Base-by-base conservation (phyloP, 225 moss, liverwort and hornwort genomes). In the Thuidium tamariscinum region DNA sequence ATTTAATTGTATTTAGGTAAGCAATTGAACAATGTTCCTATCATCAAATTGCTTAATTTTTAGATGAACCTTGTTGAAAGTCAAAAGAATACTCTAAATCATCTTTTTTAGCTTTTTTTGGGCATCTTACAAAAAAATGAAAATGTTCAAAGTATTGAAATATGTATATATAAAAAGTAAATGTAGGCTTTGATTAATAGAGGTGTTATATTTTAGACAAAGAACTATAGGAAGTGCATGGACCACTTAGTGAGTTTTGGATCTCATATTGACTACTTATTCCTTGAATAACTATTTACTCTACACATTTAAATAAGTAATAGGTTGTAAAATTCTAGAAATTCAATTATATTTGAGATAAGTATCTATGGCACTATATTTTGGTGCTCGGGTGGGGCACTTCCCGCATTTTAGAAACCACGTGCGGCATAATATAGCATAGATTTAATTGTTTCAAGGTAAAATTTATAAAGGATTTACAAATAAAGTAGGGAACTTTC, bases 91-190 rank as follows among this genome's bases (percentile, higher is more conserved):
- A 13, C 20, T 74, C 4, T 34, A 13, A 1, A 51, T 19, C 22
- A 5, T 13, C 2, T 22, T 51, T 0, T 72, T 10, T 1, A 46
- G 0, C 1, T 46, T 46, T 72, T 17, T 44, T 46, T 44, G 2
- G 8, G 13, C 8, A 20, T 3, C 3, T 20, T 20, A 5, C 10
- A 11, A 32, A 12, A 13, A 19, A 7, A 2, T 74, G 21, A 1
- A 16, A 21, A 34, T 49, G 49, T 32, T 21, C 34, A 74, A 32
- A 34, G 7, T 49, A 3, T 18, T 44, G 16, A 16, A 27, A 6
- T 29, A 29, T 0, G 6, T 29, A 3, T 17, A 29, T 1, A 3
- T 1, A 6, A 9, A 11, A 44, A 69, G 0, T 11, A 29, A 16
- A 30, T 10, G 6, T 46, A 17, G 10, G 0, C 3, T 19, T 7